A percentile compares a stretch with the other conserved stretches of the same genome.
Conservation (phyloP, 78 protist genomes). For the Chrysochromulina tobinii region DNA sequence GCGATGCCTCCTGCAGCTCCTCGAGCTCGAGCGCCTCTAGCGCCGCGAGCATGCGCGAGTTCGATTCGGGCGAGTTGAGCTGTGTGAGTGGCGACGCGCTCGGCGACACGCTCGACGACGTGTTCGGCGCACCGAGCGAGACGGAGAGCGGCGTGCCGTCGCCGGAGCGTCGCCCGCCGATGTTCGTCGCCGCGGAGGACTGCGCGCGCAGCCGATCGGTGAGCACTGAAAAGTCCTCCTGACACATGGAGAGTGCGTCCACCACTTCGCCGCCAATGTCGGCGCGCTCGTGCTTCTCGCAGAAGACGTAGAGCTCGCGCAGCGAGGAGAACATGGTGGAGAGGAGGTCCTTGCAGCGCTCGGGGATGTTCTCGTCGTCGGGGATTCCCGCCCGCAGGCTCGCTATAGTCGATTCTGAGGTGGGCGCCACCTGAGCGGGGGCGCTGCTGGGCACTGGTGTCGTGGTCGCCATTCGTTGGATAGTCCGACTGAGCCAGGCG, state of each 20-base stretch:
- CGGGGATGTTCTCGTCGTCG: too few relatives aligned
- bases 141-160: too few relatives aligned
- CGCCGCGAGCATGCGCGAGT: neutral
- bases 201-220: neutral
- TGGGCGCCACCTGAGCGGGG: too few relatives aligned
- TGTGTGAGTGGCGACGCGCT: neutral
- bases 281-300: neutral
- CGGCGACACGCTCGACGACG: too few relatives aligned
- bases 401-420: too few relatives aligned
- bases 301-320: neutral
- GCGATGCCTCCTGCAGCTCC: neutral
- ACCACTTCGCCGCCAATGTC: neutral
- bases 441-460: too few relatives aligned
- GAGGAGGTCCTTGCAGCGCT: neutral
- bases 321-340: neutral
- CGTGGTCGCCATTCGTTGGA: too few relatives aligned
- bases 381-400: too few relatives aligned
- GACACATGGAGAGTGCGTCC: slow-evolving; percentile 6
- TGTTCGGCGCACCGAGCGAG: too few relatives aligned
- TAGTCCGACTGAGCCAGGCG: too few relatives aligned
- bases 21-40: neutral
- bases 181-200: too few relatives aligned
- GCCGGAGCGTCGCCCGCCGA: too few relatives aligned
- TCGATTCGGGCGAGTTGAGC: neutral
- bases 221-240: neutral